phyloP scores from a whole-genome alignment of 2,329 filamentous ascomycete species.

The Aureobasidium sp. region DNA sequence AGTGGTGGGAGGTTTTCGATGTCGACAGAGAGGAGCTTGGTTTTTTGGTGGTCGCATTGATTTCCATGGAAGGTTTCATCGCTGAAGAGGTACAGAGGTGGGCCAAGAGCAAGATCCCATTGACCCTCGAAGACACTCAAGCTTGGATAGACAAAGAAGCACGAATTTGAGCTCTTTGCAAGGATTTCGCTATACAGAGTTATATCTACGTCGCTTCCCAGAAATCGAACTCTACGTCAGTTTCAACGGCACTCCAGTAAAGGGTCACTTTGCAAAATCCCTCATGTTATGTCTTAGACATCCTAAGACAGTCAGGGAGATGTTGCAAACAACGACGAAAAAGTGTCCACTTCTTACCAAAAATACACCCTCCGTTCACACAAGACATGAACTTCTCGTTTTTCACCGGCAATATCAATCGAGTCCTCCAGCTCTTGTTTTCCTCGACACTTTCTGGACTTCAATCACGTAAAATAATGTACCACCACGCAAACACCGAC shows the following conservation, averaged over 20 bases:
- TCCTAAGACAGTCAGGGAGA: neutral
- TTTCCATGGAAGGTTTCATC: conserved; percentile 66
- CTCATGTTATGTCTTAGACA: neutral
- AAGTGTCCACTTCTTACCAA: neutral
- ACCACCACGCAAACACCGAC: neutral
- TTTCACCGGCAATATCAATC: neutral
- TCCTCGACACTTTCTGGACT: neutral
- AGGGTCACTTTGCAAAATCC: neutral
- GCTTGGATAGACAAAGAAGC: conserved; percentile 44
- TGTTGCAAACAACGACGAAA: neutral
- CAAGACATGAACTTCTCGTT: neutral
- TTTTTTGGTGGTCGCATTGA: conserved; percentile 79
- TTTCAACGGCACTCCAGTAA: neutral
- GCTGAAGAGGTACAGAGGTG: conserved; percentile 47
- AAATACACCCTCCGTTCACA: neutral
- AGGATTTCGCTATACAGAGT: neutral
- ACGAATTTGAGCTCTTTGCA: neutral
- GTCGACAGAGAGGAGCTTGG: conserved; percentile 89
- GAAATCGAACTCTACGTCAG: neutral
- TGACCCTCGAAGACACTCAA: conserved; percentile 51
- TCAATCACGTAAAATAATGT: neutral
- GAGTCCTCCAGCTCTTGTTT: neutral
- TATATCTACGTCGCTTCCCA: neutral
- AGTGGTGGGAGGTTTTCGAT: conserved; percentile 99
- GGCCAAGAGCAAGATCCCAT: conserved; percentile 41